A percentile compares a stretch with the other conserved stretches of the same genome.
These are phyloP conservation scores for Fusarium domesticum DNA, from an alignment of 2,329 filamentous ascomycete genomes.

Conservation along the genomic window DNA sequence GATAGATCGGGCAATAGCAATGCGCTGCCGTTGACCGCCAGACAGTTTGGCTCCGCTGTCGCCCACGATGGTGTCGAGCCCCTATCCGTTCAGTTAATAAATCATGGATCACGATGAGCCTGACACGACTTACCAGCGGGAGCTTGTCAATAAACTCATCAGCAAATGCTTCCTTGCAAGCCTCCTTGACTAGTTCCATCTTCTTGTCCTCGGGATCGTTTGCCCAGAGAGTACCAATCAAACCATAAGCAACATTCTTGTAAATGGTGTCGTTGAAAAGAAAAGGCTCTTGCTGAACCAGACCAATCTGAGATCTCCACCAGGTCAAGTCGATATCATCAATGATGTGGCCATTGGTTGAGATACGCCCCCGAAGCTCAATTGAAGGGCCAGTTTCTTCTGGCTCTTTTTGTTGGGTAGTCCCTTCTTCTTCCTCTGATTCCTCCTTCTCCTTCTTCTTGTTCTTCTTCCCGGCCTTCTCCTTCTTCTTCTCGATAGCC, in stretches of 20 bases:
- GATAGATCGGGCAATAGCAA: constrained; percentile 74
- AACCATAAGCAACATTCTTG: constrained; percentile 59
- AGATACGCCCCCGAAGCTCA: constrained; percentile 46
- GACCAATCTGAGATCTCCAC: constrained; percentile 60
- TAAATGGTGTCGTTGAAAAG: constrained; percentile 65
- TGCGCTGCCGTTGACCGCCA: constrained; percentile 80
- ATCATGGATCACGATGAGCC: not conserved
- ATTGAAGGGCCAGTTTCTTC: constrained; percentile 43
- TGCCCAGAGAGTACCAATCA: constrained; percentile 53
- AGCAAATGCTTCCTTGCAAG: constrained; percentile 65
- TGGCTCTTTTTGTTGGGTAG: constrained; percentile 29
- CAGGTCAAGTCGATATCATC: constrained; percentile 60
- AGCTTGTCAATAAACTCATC: constrained; percentile 66
- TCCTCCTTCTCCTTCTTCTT: constrained; percentile 35
- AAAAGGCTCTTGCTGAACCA: constrained; percentile 67
- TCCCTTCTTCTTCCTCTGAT: constrained; percentile 25
- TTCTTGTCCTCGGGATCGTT: constrained; percentile 54
- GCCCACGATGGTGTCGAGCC: constrained; percentile 72
- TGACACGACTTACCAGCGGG: constrained; percentile 44
- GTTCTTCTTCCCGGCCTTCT: constrained; percentile 41
- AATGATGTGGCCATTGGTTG: constrained; percentile 52
- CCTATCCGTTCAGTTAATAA: constrained; percentile 38
- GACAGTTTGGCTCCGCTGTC: constrained; percentile 75
- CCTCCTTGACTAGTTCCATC: constrained; percentile 57
- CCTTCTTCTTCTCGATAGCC: constrained; percentile 47